Conservation (phyloP, 371 early-diverging fungal genomes). For the Apophysomyces sp. region DNA sequence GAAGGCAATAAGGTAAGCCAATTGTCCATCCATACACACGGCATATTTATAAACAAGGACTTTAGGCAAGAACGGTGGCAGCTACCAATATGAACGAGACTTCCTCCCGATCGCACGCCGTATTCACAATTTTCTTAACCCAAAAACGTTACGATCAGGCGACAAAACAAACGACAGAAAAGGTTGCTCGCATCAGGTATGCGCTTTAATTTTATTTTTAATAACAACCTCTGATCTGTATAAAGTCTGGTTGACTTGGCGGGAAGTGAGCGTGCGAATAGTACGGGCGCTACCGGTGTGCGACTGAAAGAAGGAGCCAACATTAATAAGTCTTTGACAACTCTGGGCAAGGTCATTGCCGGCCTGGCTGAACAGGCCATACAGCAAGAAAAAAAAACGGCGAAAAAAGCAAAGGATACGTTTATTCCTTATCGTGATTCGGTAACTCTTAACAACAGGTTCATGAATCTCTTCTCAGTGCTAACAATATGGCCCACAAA, state of each 20-base stretch:
- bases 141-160: slow-evolving; percentile 61
- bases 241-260: slow-evolving; percentile 85
- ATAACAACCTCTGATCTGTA: not conserved
- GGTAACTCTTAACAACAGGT: slow-evolving; percentile 34
- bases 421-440: slow-evolving; percentile 92
- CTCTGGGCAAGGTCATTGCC: slow-evolving; percentile 97
- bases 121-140: slow-evolving; percentile 85
- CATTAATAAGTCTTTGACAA: slow-evolving; percentile 95
- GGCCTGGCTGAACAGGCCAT: slow-evolving; percentile 83
- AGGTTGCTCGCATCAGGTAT: slow-evolving; percentile 74
- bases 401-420: slow-evolving; percentile 50
- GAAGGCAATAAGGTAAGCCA: slow-evolving; percentile 78
- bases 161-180: slow-evolving; percentile 73
- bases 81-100: slow-evolving; percentile 97
- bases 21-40: no score
- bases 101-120: slow-evolving; percentile 93
- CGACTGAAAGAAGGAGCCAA: slow-evolving; percentile 98
- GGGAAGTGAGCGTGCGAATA: slow-evolving; percentile 95
- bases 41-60: no score
- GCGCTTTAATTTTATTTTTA: no score
- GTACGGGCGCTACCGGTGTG: slow-evolving; percentile 95
- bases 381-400: slow-evolving; percentile 42
- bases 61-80: slow-evolving; percentile 84
- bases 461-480: no score
- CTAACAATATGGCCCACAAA: no score